A percentile compares a stretch with the other conserved stretches of the same genome.
phyloP scores from a whole-genome alignment of 768 basidiomycete genomes.

The Tylopilus sp. region DNA sequence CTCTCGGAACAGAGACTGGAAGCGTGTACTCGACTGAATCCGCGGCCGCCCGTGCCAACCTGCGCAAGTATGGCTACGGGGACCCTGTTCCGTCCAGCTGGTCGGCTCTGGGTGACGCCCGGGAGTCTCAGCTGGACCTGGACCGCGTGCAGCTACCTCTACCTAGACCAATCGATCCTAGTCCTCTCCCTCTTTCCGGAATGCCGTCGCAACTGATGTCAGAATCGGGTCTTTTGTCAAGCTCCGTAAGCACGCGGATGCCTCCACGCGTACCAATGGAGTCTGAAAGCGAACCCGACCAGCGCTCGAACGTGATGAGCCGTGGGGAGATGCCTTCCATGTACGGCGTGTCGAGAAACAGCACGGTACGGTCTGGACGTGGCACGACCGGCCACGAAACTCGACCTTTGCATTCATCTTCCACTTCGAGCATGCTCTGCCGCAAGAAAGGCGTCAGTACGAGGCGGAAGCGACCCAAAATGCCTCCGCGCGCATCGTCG shows the following conservation, averaged over 20 bases:
- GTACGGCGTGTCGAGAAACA: conserved; percentile 11
- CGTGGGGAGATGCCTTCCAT: neutral
- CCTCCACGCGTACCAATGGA: neutral
- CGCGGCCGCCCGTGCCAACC: conserved; percentile 18
- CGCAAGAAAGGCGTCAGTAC: conserved; percentile 20
- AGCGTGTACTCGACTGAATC: conserved; percentile 29
- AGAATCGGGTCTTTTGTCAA: conserved; percentile 2
- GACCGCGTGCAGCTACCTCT: conserved; percentile 1
- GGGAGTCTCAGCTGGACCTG: conserved; percentile 18
- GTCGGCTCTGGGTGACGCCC: conserved; percentile 12
- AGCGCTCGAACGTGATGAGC: neutral
- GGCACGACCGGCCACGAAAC: neutral
- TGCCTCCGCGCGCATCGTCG: conserved; percentile 20
- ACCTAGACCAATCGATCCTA: neutral
- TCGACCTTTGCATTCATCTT: neutral
- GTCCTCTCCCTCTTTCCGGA: conserved; percentile 1
- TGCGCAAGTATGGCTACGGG: conserved; percentile 24
- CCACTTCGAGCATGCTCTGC: conserved; percentile 16
- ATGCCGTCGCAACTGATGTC: conserved; percentile 3
- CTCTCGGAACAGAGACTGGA: conserved; percentile 11
- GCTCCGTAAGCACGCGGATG: neutral
- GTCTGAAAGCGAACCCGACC: neutral
- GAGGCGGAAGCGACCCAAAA: conserved; percentile 19
- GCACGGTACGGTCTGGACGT: conserved; percentile 7
- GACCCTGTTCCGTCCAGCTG: conserved; percentile 23